A percentile compares a stretch with the other conserved stretches of the same genome.
Evolutionary conservation across 495 filamentous ascomycete genomes (phyloP).

Genomic region (Daldinia bambusicola): DNA sequence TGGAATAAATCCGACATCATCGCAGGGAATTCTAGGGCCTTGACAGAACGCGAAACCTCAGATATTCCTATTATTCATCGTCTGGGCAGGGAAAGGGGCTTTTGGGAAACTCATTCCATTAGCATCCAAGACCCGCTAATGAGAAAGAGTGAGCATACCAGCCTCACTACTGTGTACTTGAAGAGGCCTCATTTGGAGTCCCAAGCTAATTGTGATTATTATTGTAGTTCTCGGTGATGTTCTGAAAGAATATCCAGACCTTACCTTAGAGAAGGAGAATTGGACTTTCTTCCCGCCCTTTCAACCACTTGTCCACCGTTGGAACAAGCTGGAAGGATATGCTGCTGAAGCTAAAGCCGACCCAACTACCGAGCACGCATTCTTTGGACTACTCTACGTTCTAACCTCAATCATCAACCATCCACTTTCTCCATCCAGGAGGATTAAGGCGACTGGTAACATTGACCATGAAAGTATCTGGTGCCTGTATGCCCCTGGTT

Average conservation of each 20-base stretch:
- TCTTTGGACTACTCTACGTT: constrained; percentile 63
- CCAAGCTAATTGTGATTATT: constrained; percentile 1
- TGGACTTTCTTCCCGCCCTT: constrained; percentile 65
- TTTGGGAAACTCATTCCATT: constrained; percentile 43
- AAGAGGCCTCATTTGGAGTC: no score
- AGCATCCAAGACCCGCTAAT: constrained; percentile 42
- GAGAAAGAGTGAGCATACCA: constrained; percentile 33
- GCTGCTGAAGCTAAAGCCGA: constrained; percentile 46
- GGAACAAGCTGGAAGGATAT: constrained; percentile 55
- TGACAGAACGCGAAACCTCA: background rate
- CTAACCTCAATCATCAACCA: constrained; percentile 60
- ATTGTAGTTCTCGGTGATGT: constrained; percentile 54
- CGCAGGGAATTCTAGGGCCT: background rate
- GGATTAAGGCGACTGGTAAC: constrained; percentile 7
- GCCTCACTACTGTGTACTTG: no score
- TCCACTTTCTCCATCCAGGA: constrained; percentile 39
- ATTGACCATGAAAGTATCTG: constrained; percentile 41
- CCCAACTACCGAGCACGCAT: constrained; percentile 58
- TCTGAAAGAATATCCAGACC: constrained; percentile 64
- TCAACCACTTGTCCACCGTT: constrained; percentile 64
- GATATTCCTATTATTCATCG: constrained; percentile 43
- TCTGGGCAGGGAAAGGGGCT: background rate
- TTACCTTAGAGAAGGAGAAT: constrained; percentile 62
- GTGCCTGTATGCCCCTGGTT: constrained; percentile 51
- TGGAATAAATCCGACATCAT: background rate